Percentiles rank a stretch among this genome's conserved stretches.
These are phyloP conservation scores for Fusarium sambucinum DNA, from an alignment of 2,329 filamentous ascomycete genomes.

Conservation along the genomic window DNA sequence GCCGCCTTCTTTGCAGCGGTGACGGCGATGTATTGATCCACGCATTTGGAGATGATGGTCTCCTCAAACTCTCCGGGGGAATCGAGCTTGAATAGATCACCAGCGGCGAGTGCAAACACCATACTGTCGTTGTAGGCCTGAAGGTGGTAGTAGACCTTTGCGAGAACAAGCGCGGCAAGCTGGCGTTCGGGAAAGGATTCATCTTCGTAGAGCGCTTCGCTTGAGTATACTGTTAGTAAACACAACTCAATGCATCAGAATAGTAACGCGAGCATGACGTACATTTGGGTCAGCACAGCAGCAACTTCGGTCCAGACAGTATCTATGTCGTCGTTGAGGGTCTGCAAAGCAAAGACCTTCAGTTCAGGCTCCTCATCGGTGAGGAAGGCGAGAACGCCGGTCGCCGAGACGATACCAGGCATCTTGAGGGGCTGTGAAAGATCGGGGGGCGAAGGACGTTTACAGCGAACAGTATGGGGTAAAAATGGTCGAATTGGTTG, in stretches of 20 bases:
- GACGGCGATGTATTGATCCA: conserved; percentile 95
- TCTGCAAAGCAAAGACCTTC: conserved; percentile 93
- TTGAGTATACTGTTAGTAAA: conserved; percentile 55
- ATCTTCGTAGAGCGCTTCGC: conserved; percentile 97
- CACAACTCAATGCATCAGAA: conserved; percentile 1
- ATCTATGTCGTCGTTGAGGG: conserved; percentile 95
- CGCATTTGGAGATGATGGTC: conserved; percentile 97
- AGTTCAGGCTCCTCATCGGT: conserved; percentile 94
- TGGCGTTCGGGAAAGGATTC: conserved; percentile 93
- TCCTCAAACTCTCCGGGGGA: conserved; percentile 95
- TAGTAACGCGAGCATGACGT: conserved; percentile 47
- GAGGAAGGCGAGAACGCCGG: conserved; percentile 93
- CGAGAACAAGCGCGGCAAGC: conserved; percentile 91
- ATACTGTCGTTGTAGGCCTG: conserved; percentile 99
- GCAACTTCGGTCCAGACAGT: conserved; percentile 98
- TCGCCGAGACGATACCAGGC: conserved; percentile 94
- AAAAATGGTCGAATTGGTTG: conserved; percentile 29
- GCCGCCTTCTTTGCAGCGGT: conserved; percentile 64
- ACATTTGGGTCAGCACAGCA: conserved; percentile 93
- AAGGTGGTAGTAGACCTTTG: conserved; percentile 99
- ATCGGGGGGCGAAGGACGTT: conserved; percentile 34
- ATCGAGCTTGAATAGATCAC: conserved; percentile 94
- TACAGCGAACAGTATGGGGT: conserved; percentile 38
- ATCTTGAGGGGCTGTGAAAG: conserved; percentile 63
- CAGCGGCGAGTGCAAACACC: conserved; percentile 95